Conservation (phyloP, 2,329 filamentous ascomycete genomes). For the Cadophora sp. region DNA sequence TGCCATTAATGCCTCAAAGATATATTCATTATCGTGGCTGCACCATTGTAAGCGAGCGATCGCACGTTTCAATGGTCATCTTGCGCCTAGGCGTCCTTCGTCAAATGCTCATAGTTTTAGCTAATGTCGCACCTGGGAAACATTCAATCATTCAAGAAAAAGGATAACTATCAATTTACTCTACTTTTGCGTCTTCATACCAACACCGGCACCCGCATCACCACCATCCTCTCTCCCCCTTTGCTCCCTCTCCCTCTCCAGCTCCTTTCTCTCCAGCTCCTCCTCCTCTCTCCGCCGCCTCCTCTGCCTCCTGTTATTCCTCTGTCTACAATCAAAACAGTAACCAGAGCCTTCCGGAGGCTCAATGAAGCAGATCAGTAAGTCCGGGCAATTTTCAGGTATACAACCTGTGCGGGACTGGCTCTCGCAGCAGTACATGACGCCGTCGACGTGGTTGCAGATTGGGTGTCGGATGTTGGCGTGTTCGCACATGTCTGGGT, state of each 20-base stretch:
- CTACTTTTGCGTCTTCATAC: neutral
- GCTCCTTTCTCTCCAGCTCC: neutral
- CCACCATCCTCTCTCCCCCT: neutral
- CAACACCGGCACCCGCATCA: neutral
- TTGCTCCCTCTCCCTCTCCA: neutral
- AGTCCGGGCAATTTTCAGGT: neutral
- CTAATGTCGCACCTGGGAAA: no score
- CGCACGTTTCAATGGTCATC: no score
- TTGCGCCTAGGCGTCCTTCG: no score
- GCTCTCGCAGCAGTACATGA: constrained; percentile 10
- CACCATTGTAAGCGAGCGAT: no score
- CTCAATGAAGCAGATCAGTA: neutral
- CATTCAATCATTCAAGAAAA: no score
- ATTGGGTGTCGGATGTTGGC: neutral
- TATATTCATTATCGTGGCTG: no score
- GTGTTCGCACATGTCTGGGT: neutral
- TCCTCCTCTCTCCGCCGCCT: neutral
- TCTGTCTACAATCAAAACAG: constrained; percentile 4
- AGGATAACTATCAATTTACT: neutral
- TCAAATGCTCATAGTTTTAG: no score
- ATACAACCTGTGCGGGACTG: neutral
- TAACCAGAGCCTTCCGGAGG: constrained; percentile 2
- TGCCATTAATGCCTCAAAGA: no score
- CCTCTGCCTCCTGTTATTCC: neutral
- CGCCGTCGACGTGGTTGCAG: constrained; percentile 2